Evolutionary conservation across 805 yeast species (phyloP).

Genomic region (Ogataea salicorniae): DNA sequence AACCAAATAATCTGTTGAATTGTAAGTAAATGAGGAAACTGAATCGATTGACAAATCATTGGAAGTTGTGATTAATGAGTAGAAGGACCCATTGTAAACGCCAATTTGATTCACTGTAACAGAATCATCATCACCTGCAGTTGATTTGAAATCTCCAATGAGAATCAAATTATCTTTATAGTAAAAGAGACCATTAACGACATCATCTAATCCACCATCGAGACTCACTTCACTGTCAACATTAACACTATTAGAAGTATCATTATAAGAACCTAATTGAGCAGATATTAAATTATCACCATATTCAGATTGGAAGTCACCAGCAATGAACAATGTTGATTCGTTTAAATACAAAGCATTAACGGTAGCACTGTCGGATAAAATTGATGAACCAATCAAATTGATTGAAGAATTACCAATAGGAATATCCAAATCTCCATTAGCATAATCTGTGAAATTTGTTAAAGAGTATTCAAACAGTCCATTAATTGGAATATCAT

Average conservation of each 20-base stretch:
- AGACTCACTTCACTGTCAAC: constrained; percentile 19
- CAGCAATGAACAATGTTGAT: constrained; percentile 40
- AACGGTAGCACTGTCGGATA: constrained; percentile 39
- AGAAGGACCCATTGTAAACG: constrained; percentile 37
- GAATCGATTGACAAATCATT: constrained; percentile 13
- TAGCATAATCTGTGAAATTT: constrained; percentile 45
- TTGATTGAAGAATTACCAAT: constrained; percentile 48
- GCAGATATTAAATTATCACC: constrained; percentile 36
- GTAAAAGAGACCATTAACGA: not conserved
- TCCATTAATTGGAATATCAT: constrained; percentile 49
- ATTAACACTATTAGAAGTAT: constrained; percentile 7
- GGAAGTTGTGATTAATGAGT: constrained; percentile 50
- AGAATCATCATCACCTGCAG: constrained; percentile 28
- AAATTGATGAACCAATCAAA: constrained; percentile 29
- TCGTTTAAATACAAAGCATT: constrained; percentile 29
- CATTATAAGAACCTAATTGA: constrained; percentile 20
- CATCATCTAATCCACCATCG: constrained; percentile 33
- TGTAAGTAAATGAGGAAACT: constrained; percentile 26
- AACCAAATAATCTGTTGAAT: constrained; percentile 37
- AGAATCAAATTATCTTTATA: constrained; percentile 33
- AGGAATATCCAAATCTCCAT: constrained; percentile 19
- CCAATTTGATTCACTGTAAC: constrained; percentile 7
- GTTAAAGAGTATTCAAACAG: constrained; percentile 74
- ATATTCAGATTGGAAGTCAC: constrained; percentile 36
- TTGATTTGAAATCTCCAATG: constrained; percentile 32